Percentiles rank a stretch among this genome's conserved stretches.
Conservation (phyloP, 345 rosid genomes). For the Laguncularia racemosa region DNA sequence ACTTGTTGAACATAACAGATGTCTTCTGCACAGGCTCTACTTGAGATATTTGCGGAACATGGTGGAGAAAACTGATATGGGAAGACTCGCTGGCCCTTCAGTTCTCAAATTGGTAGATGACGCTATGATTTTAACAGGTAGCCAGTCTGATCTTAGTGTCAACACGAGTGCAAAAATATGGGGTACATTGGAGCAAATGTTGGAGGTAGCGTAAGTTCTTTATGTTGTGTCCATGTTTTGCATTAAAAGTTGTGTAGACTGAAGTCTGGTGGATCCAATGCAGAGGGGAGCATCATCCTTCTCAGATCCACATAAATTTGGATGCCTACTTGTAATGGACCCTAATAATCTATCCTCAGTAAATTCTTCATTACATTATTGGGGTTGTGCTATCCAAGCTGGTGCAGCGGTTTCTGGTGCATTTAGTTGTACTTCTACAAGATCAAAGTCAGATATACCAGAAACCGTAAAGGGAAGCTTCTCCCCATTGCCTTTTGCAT, state of each 20-base stretch:
- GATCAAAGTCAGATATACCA: constrained; percentile 12
- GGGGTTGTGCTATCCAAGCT: constrained; percentile 87
- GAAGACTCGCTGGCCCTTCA: constrained; percentile 80
- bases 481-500: constrained; percentile 55
- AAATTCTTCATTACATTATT: constrained; percentile 59
- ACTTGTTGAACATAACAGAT: neutral
- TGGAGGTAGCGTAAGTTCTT: constrained; percentile 43
- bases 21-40: constrained; percentile 45
- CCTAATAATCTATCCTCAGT: constrained; percentile 47
- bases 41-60: constrained; percentile 63
- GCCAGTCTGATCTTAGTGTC: constrained; percentile 37
- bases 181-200: constrained; percentile 54
- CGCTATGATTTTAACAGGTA: constrained; percentile 44
- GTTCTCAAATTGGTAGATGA: constrained; percentile 68
- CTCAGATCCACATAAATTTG: constrained; percentile 35
- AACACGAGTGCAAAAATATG: constrained; percentile 56
- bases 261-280: constrained; percentile 1
- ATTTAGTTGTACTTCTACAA: constrained; percentile 27
- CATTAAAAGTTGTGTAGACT: too few species aligned
- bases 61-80: constrained; percentile 85
- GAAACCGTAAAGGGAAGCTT: constrained; percentile 38
- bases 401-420: constrained; percentile 73
- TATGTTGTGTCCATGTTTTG: neutral
- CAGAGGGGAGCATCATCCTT: constrained; percentile 59
- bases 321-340: constrained; percentile 68